Conservation (phyloP, 257 asterid genomes). For the Thymus quinquecostatus region DNA sequence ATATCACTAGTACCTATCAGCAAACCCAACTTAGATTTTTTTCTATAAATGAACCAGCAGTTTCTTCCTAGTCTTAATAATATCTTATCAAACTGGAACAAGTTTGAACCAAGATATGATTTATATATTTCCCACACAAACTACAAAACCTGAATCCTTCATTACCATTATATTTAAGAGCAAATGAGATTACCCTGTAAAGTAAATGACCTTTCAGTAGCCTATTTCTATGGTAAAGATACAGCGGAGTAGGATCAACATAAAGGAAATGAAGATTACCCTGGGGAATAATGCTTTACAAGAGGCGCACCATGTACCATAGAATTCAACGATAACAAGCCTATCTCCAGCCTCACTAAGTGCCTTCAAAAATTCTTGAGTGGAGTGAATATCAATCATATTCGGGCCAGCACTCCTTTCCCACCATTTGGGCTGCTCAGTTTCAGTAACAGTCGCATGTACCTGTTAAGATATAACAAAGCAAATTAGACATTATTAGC, state of each 20-base stretch:
- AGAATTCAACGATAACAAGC: constrained; percentile 84
- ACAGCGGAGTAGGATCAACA: not conserved
- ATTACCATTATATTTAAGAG: not conserved
- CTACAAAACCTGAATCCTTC: not conserved
- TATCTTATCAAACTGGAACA: not conserved
- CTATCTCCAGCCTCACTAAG: constrained; percentile 83
- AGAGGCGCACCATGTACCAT: constrained; percentile 98
- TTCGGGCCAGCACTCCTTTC: constrained; percentile 84
- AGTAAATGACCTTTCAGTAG: constrained; percentile 1
- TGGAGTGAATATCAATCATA: constrained; percentile 89
- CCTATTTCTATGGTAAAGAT: not conserved
- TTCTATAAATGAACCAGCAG: not conserved
- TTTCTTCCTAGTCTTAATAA: not conserved
- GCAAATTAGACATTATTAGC: constrained; percentile 20
- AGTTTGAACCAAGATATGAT: not conserved
- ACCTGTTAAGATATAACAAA: constrained; percentile 41
- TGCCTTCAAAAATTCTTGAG: constrained; percentile 71
- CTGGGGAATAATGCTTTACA: constrained; percentile 87
- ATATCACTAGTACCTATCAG: not conserved
- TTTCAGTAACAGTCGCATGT: constrained; percentile 63
- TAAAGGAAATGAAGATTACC: constrained; percentile 42
- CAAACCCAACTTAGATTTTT: not conserved
- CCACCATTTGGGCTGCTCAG: constrained; percentile 90
- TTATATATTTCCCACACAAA: not conserved
- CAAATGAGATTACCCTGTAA: not conserved